These are phyloP conservation scores for Aureobasidium sp. DNA, from an alignment of 2,329 filamentous ascomycete species.

Conservation along the genomic window DNA sequence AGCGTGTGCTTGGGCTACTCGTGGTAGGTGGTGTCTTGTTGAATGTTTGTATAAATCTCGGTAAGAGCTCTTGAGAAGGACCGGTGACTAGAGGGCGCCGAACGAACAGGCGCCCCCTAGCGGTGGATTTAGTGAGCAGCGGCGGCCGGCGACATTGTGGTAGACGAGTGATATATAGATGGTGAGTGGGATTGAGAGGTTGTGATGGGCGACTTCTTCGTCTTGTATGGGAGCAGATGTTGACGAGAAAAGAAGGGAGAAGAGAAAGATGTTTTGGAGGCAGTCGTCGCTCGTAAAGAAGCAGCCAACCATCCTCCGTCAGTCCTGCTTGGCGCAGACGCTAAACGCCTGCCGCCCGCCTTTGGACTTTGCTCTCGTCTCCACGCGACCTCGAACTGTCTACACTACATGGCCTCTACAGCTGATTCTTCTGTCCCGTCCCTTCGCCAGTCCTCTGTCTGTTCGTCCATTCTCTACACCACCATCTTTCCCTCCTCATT, in stretches of 20 bases:
- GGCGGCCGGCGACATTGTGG: slow-evolving; percentile 26
- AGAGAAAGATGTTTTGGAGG: neutral
- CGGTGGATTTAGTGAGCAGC: slow-evolving; percentile 27
- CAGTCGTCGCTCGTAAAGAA: slow-evolving; percentile 1
- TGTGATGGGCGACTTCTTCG: slow-evolving; percentile 16
- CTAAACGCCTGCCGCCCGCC: neutral
- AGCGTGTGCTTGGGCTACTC: slow-evolving; percentile 5
- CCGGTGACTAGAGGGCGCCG: slow-evolving; percentile 22
- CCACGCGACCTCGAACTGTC: neutral
- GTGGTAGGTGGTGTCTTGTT: slow-evolving; percentile 17
- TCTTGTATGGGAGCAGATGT: slow-evolving; percentile 5
- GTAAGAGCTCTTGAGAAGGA: slow-evolving; percentile 20
- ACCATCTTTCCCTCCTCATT: neutral
- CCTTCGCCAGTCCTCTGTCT: neutral
- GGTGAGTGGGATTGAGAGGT: slow-evolving; percentile 13
- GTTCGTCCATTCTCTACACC: neutral
- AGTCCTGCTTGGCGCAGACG: slow-evolving; percentile 5
- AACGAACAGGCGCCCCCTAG: slow-evolving; percentile 22
- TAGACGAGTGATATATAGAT: slow-evolving; percentile 22
- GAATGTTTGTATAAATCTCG: slow-evolving; percentile 21
- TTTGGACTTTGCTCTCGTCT: neutral
- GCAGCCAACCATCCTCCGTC: slow-evolving; percentile 1
- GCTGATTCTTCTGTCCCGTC: neutral
- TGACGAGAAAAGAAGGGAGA: neutral
- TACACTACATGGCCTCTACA: neutral